Evolutionary conservation across 164 flowering plant species (phyloP).

Genomic region (Berberis vulgaris): DNA sequence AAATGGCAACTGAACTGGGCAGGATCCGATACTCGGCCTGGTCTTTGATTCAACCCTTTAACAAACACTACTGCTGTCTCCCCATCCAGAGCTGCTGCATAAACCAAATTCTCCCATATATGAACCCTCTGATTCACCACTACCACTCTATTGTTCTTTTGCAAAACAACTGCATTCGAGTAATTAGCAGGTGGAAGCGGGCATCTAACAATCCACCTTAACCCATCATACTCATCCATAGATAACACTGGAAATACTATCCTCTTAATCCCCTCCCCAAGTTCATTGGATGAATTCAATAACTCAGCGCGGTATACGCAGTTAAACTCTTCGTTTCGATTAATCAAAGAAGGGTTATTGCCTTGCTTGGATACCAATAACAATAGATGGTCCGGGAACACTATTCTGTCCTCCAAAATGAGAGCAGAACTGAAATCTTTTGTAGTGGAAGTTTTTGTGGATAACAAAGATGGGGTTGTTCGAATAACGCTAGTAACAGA

Average conservation of each 20-base stretch:
- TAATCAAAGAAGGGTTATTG: neutral
- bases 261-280: neutral
- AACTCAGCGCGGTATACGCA: conserved; percentile 28
- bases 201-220: conserved; percentile 49
- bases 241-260: conserved; percentile 28
- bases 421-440: conserved; percentile 10
- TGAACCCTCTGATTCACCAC: conserved; percentile 17
- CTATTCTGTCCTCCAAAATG: conserved; percentile 33
- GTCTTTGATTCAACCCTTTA: conserved; percentile 73
- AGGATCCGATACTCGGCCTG: conserved; percentile 46
- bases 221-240: conserved; percentile 42
- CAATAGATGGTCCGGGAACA: conserved; percentile 69
- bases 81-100: conserved; percentile 56
- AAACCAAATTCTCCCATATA: conserved; percentile 64
- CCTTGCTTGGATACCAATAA: conserved; percentile 21
- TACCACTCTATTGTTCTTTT: conserved; percentile 5
- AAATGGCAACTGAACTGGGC: conserved; percentile 54
- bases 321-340: conserved; percentile 7
- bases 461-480: neutral
- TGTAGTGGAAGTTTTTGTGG: conserved; percentile 6
- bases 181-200: conserved; percentile 48
- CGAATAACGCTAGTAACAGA: conserved; percentile 20
- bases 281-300: neutral
- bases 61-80: conserved; percentile 59
- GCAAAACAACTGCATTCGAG: conserved; percentile 33